phyloP scores from a whole-genome alignment of 495 filamentous ascomycete genomes.

The Viridothelium virens region DNA sequence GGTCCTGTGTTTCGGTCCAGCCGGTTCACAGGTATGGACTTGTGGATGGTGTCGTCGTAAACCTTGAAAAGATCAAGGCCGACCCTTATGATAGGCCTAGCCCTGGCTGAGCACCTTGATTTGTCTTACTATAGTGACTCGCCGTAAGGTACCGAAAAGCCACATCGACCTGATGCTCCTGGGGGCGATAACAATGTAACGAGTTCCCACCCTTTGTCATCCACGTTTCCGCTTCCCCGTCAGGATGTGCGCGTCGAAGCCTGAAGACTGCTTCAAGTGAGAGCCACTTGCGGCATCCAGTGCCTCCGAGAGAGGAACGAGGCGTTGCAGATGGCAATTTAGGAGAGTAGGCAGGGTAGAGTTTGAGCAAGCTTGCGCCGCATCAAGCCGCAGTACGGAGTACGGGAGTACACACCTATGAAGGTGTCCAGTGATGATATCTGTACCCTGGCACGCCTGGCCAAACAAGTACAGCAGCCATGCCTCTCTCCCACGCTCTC shows the following conservation, averaged over 20 bases:
- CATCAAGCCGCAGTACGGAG: constrained; percentile 8
- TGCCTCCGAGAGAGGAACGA: neutral
- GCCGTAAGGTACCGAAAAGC: constrained; percentile 6
- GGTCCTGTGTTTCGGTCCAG: constrained; percentile 12
- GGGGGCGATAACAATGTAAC: neutral
- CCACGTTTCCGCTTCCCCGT: constrained; percentile 7
- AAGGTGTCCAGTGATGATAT: no score
- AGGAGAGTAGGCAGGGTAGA: neutral
- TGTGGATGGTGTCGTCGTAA: constrained; percentile 10
- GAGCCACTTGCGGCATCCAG: neutral
- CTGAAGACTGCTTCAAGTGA: neutral
- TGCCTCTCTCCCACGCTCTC: no score
- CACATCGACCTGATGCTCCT: neutral
- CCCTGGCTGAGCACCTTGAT: constrained; percentile 8
- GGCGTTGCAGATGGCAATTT: neutral
- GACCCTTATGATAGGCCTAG: constrained; percentile 1
- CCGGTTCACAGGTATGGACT: constrained; percentile 4
- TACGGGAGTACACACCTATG: neutral
- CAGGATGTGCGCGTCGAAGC: neutral
- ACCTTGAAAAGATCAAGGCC: constrained; percentile 2
- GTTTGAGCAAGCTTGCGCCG: neutral
- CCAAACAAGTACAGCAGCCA: neutral
- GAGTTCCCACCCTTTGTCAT: neutral
- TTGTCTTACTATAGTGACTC: constrained; percentile 2
- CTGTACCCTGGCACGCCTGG: neutral